Conservation (phyloP, 2,329 filamentous ascomycete genomes). For the Phaeosphaeriaceae sp. region DNA sequence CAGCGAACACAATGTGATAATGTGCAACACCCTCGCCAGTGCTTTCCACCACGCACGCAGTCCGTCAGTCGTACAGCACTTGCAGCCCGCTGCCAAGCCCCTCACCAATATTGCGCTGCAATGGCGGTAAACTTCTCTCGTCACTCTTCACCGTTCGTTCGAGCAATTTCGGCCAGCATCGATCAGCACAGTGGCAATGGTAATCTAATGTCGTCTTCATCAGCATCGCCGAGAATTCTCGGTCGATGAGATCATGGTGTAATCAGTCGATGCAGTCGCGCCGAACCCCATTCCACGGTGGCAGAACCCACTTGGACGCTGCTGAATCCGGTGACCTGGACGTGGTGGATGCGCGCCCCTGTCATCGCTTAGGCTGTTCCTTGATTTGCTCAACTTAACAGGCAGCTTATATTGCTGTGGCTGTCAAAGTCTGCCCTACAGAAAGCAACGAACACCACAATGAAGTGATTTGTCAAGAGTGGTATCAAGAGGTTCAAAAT, state of each 20-base stretch:
- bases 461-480: background rate
- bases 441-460: background rate
- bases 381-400: constrained; percentile 15
- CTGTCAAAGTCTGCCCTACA: constrained; percentile 7
- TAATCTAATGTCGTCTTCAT: background rate
- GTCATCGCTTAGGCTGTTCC: constrained; percentile 21
- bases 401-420: constrained; percentile 3
- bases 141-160: background rate
- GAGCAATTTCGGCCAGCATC: too few relatives aligned
- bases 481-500: background rate
- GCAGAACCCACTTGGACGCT: background rate
- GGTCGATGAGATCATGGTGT: constrained; percentile 22
- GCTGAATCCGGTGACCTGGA: constrained; percentile 3
- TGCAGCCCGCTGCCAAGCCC: background rate
- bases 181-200: background rate
- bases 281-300: constrained; percentile 5
- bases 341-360: constrained; percentile 2
- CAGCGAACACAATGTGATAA: background rate
- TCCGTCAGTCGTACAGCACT: background rate
- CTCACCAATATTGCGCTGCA: background rate
- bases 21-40: too few relatives aligned
- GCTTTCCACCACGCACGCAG: background rate
- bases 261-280: constrained; percentile 21
- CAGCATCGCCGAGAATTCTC: background rate
- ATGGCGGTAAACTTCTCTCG: background rate